phyloP scores from a whole-genome alignment of 352 stramenopile genomes.

The Plasmopara halstedii region DNA sequence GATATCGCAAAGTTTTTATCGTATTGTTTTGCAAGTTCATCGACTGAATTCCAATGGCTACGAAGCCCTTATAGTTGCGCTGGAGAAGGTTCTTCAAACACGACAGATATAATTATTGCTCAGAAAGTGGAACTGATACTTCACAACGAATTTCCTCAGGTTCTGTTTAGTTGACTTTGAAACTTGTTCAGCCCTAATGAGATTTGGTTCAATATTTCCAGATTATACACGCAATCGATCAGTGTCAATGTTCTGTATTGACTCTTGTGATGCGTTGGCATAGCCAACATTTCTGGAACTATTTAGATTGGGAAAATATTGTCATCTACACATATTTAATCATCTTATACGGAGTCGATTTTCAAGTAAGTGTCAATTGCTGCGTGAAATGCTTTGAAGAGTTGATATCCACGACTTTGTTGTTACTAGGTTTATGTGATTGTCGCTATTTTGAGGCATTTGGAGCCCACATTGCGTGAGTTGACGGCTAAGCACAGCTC shows the following conservation, averaged over 20 bases:
- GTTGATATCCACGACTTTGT: neutral
- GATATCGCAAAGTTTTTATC: conserved; percentile 31
- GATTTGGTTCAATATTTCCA: conserved; percentile 4
- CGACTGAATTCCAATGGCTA: conserved; percentile 32
- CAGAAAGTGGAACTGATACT: conserved; percentile 43
- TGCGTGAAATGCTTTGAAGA: too few species aligned
- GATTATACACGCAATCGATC: conserved; percentile 33
- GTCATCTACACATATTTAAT: conserved; percentile 43
- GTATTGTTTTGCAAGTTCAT: conserved; percentile 19
- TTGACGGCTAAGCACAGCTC: conserved; percentile 20
- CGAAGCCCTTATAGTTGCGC: neutral
- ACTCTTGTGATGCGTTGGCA: conserved; percentile 44
- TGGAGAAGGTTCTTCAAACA: neutral
- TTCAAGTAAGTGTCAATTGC: conserved; percentile 39
- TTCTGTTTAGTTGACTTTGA: conserved; percentile 5
- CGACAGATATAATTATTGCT: conserved; percentile 14
- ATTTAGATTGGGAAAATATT: conserved; percentile 57
- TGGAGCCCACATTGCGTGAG: conserved; percentile 32
- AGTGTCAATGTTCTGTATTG: conserved; percentile 41
- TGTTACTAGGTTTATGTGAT: conserved; percentile 42
- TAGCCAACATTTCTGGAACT: conserved; percentile 61
- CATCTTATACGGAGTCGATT: conserved; percentile 47
- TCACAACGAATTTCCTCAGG: conserved; percentile 40
- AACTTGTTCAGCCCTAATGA: neutral
- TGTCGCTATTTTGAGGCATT: conserved; percentile 37